A percentile compares a stretch with the other conserved stretches of the same genome.
Evolutionary conservation across 169 alveolate species (phyloP).

Genomic region (Miamiensis avidus): DNA sequence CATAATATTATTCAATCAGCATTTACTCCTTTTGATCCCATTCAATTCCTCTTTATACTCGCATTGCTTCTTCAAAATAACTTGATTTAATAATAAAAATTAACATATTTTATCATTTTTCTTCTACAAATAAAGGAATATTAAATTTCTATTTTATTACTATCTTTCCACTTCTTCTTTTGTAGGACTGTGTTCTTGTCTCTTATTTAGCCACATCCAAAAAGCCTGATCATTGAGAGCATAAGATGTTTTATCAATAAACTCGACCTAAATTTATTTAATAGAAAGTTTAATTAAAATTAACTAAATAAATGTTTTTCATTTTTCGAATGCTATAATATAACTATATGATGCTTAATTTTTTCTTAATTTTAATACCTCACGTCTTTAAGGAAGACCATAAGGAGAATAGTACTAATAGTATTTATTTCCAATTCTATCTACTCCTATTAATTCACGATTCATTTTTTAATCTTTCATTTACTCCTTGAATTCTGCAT

Average conservation of each 20-base stretch:
- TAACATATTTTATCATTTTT: not conserved
- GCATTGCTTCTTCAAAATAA: constrained; percentile 13
- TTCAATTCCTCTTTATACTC: constrained; percentile 21
- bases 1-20: constrained; percentile 23
- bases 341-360: not conserved
- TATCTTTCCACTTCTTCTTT: constrained; percentile 31
- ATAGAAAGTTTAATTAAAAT: not conserved
- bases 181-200: constrained; percentile 29
- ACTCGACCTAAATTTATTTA: constrained; percentile 4
- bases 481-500: constrained; percentile 26
- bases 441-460: constrained; percentile 24
- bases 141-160: constrained; percentile 2
- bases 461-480: constrained; percentile 30
- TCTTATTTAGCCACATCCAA: constrained; percentile 28
- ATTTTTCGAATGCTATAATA: no score
- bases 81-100: not conserved
- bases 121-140: no score
- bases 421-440: constrained; percentile 37
- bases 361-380: constrained; percentile 7
- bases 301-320: not conserved
- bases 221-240: constrained; percentile 41
- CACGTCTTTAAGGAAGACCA: constrained; percentile 40
- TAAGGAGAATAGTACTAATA: constrained; percentile 36
- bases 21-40: constrained; percentile 34
- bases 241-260: constrained; percentile 30